phyloP scores from a whole-genome alignment of 2,329 filamentous ascomycete genomes.

The Calonectria ilicicola region DNA sequence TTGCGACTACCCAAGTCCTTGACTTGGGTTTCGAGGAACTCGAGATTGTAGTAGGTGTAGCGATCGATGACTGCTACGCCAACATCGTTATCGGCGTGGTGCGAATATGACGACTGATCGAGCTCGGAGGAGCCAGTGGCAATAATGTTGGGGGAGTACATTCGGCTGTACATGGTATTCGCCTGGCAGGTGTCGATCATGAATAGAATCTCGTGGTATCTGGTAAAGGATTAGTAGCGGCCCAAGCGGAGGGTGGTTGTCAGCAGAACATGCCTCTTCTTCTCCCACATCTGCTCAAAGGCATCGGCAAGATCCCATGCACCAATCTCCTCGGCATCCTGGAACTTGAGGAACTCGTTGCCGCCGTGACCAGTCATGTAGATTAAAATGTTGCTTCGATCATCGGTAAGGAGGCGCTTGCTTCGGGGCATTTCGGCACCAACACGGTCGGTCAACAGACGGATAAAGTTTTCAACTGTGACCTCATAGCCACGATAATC shows the following conservation, averaged over 20 bases:
- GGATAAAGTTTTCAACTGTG: constrained; percentile 98
- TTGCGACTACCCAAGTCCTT: constrained; percentile 87
- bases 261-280: constrained; percentile 77
- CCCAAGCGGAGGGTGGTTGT: neutral
- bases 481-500: constrained; percentile 99
- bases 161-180: constrained; percentile 98
- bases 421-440: constrained; percentile 94
- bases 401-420: constrained; percentile 93
- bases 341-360: constrained; percentile 98
- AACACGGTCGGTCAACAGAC: constrained; percentile 92
- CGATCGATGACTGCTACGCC: constrained; percentile 98
- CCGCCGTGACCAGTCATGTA: constrained; percentile 99
- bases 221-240: constrained; percentile 45
- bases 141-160: constrained; percentile 98
- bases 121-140: constrained; percentile 97
- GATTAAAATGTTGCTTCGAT: constrained; percentile 95
- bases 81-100: constrained; percentile 98
- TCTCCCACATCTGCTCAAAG: constrained; percentile 99
- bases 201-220: constrained; percentile 97
- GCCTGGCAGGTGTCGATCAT: constrained; percentile 99
- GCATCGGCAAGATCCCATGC: constrained; percentile 96
- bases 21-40: constrained; percentile 93
- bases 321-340: constrained; percentile 97
- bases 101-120: constrained; percentile 95
- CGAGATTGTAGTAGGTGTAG: constrained; percentile 98